Conservation (phyloP, 202 grass and related monocot genomes). For the Carex arenaria region DNA sequence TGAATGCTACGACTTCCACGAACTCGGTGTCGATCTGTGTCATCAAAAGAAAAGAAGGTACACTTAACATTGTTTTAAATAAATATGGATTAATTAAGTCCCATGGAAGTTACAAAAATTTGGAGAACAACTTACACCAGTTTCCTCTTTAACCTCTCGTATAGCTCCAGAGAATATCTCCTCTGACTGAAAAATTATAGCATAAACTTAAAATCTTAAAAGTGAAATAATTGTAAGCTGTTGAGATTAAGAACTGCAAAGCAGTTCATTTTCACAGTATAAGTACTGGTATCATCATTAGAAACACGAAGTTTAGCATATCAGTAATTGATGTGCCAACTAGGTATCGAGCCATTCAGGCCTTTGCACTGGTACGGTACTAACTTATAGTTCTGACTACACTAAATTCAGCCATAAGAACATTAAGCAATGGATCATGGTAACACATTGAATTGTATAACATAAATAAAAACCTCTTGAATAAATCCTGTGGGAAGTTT, state of each 20-base stretch:
- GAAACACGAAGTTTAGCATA: neutral
- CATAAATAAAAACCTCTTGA: conserved; percentile 43
- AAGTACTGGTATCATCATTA: neutral
- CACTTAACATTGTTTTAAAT: conserved; percentile 13
- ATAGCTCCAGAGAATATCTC: conserved; percentile 80
- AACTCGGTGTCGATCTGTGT: conserved; percentile 82
- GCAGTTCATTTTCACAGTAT: neutral
- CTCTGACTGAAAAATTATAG: conserved; percentile 47
- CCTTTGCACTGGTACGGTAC: neutral
- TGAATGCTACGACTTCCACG: conserved; percentile 79
- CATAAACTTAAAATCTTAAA: neutral
- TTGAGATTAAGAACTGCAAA: conserved; percentile 11
- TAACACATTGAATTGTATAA: neutral
- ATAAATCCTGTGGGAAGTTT: conserved; percentile 96
- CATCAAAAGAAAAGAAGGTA: conserved; percentile 16
- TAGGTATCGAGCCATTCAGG: neutral
- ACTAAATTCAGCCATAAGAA: neutral
- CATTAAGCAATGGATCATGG: neutral
- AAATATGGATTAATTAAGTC: neutral
- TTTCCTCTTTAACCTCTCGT: conserved; percentile 92
- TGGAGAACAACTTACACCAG: conserved; percentile 52
- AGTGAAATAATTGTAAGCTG: neutral
- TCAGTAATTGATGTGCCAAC: neutral
- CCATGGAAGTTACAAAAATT: neutral
- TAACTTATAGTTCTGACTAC: neutral